These are phyloP conservation scores for Aspergillus costaricaensis DNA, from an alignment of 2,329 filamentous ascomycete species.

Conservation along the genomic window DNA sequence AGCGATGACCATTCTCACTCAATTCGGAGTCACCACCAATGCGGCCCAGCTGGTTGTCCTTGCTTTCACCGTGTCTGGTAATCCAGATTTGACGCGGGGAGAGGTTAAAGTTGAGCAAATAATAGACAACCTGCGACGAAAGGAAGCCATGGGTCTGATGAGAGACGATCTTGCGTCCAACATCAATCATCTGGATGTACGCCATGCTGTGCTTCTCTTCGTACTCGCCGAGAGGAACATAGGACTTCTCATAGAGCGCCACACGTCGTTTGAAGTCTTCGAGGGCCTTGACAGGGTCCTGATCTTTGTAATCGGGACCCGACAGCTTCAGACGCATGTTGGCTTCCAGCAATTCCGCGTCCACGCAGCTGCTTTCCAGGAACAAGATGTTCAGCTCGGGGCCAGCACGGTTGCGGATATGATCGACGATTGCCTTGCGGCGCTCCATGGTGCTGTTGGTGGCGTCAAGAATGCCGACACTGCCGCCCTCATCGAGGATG, in stretches of 20 bases:
- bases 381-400: conserved; percentile 87
- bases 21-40: conserved; percentile 89
- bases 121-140: conserved; percentile 88
- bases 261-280: conserved; percentile 92
- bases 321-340: conserved; percentile 98
- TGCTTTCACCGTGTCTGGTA: conserved; percentile 87
- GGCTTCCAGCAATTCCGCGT: conserved; percentile 80
- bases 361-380: conserved; percentile 89
- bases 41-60: conserved; percentile 82
- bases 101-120: conserved; percentile 94
- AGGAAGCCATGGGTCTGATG: conserved; percentile 91
- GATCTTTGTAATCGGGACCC: conserved; percentile 92
- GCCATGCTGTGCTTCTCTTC: conserved; percentile 90
- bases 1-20: conserved; percentile 75
- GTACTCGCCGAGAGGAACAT: conserved; percentile 84
- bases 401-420: conserved; percentile 78
- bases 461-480: conserved; percentile 92
- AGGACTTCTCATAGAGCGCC: conserved; percentile 89
- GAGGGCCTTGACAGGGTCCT: conserved; percentile 81
- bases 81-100: conserved; percentile 98
- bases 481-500: conserved; percentile 76
- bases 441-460: conserved; percentile 94
- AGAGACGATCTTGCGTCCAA: conserved; percentile 89
- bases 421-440: conserved; percentile 78
- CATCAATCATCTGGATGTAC: conserved; percentile 97